phyloP scores from a whole-genome alignment of 2,329 filamentous ascomycete species.

The Monilinia polystroma region DNA sequence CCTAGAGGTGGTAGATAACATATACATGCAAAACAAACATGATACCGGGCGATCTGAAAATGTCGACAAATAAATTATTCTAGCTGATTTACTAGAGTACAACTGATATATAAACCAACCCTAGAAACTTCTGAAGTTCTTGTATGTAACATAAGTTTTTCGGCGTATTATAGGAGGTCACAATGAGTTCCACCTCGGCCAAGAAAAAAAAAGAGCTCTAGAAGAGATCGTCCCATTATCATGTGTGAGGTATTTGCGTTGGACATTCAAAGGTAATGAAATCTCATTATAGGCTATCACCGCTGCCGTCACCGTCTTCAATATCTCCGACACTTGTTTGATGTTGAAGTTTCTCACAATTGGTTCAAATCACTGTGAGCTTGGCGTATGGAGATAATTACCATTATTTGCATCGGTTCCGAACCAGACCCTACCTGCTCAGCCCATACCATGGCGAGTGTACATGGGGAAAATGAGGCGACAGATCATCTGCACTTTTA shows the following conservation, averaged over 20 bases:
- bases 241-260: background rate
- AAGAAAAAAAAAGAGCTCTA: background rate
- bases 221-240: background rate
- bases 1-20: background rate
- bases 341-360: background rate
- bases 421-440: background rate
- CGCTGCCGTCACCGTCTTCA: background rate
- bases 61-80: background rate
- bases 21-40: background rate
- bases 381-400: background rate
- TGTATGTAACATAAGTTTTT: conserved; percentile 2
- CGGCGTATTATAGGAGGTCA: background rate
- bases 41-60: conserved; percentile 7
- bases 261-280: background rate
- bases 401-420: background rate
- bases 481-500: conserved; percentile 3
- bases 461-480: background rate
- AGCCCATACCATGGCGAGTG: background rate
- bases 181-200: conserved; percentile 1
- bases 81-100: conserved; percentile 8
- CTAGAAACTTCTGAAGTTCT: conserved; percentile 18
- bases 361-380: background rate
- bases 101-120: background rate
- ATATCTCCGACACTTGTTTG: background rate
- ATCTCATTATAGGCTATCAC: background rate